A percentile compares a stretch with the other conserved stretches of the same genome.
Conservation (phyloP, 441 rosid species). For the Dalechampia spathulata region DNA sequence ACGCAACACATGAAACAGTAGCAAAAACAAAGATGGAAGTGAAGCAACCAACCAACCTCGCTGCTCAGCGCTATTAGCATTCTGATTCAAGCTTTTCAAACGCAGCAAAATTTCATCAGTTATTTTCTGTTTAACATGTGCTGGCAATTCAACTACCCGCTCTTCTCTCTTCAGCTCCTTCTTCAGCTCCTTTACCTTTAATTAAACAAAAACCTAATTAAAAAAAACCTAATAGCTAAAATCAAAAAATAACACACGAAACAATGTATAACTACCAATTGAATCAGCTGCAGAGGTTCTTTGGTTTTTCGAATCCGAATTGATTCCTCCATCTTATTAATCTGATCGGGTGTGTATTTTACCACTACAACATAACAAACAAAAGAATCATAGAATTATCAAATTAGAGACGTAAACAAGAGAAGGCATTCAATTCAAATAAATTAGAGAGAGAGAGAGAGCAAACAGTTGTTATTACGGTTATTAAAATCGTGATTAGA, state of each 20-base stretch:
- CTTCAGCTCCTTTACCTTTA: slow-evolving; percentile 61
- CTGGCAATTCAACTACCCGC: slow-evolving; percentile 38
- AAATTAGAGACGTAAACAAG: not conserved
- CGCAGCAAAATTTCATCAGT: slow-evolving; percentile 60
- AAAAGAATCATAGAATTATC: not conserved
- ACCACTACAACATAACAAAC: slow-evolving; percentile 34
- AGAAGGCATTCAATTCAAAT: not conserved
- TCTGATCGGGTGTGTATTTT: slow-evolving; percentile 73
- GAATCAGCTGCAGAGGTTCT: slow-evolving; percentile 51
- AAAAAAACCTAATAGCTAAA: not conserved
- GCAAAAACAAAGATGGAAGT: not conserved
- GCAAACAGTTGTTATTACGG: slow-evolving; percentile 15
- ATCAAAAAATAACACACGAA: not conserved
- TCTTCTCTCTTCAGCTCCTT: slow-evolving; percentile 34
- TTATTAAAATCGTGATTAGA: slow-evolving; percentile 31
- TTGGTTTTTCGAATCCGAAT: slow-evolving; percentile 69
- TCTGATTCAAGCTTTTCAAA: slow-evolving; percentile 40
- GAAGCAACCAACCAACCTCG: slow-evolving; percentile 77
- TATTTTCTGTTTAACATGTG: slow-evolving; percentile 45
- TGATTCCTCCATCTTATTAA: slow-evolving; percentile 85
- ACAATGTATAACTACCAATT: slow-evolving; percentile 37
- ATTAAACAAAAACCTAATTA: slow-evolving; percentile 2
- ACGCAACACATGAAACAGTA: not conserved
- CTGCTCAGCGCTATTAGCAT: slow-evolving; percentile 36
- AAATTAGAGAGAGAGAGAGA: not conserved